Evolutionary conservation across 2,329 filamentous ascomycete species (phyloP), one percentile per base, ranked within the genome.

Genomic region (Dactylellina sp.): DNA sequence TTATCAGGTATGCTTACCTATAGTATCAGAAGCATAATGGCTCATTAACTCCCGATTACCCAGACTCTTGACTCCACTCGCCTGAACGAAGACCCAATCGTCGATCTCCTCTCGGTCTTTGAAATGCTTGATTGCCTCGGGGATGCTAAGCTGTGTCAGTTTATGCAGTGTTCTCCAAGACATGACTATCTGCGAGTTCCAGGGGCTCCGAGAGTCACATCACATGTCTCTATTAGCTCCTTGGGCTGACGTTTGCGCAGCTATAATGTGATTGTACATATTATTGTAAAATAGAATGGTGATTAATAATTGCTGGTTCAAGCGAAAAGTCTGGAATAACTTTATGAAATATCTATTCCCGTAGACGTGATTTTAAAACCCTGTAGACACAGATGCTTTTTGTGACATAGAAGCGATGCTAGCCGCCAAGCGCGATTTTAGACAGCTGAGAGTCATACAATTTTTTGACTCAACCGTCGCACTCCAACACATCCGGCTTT

Each of bases 1-100:
- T 72, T 24, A 72, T 72, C 28, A 72, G 68, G 68, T 72, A 61
- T 37, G 35, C 11, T 40, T 35, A 59, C 39, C 42, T 46, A 52
- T 22, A 53, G 46, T 55, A 46, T 24, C 16, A 12, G 14, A 39
- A 9, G 16, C 46, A 18, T 14, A 14, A 24, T n/a, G 14, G 1
- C 7, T 44, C 42, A 49, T 66, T 65, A 53, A 56, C 68, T 53
- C 37, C 18, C 16, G 40, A 37, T 11, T 35, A 24, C 18, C 39
- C 49, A 72, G 68, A 28, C 68, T 72, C 22, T 53, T 72, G 37
- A 72, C 68, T 20, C 68, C 68, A 35, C 68, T 72, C 49, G 68
- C 68, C 39, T 72, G 52, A 72, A 53, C 37, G 49, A 59, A 28
- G 47, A 32, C 44, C 28, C 60, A 37, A 35, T 50, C 24, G 32